Percentiles rank a stretch among this genome's conserved stretches.
phyloP scores from a whole-genome alignment of 371 early-diverging fungal species.

The Mucor circinelloides region DNA sequence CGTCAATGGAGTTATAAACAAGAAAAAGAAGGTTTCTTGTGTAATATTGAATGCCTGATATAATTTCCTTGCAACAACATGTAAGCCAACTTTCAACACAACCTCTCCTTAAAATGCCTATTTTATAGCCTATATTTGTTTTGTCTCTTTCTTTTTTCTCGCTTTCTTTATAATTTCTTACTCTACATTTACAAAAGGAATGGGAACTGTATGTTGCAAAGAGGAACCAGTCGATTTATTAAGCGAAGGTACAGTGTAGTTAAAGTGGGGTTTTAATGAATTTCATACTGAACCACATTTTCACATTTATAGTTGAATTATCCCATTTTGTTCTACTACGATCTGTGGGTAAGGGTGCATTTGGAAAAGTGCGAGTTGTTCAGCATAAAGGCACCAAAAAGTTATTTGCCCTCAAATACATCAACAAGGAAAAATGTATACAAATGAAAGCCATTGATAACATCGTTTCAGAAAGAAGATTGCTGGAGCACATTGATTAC shows the following conservation, averaged over 20 bases:
- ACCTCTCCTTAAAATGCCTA: neutral
- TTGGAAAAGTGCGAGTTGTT: slow-evolving; percentile 85
- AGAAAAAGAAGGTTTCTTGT: neutral
- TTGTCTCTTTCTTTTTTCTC: neutral
- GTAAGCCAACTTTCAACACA: slow-evolving; percentile 1
- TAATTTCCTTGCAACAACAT: neutral
- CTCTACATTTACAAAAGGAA: neutral
- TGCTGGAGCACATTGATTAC: slow-evolving; percentile 55
- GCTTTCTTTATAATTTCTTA: neutral
- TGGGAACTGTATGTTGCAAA: slow-evolving; percentile 48
- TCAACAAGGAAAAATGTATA: slow-evolving; percentile 61
- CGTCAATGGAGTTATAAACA: neutral
- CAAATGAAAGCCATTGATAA: slow-evolving; percentile 58
- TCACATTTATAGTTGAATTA: slow-evolving; percentile 40
- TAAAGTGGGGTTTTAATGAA: neutral
- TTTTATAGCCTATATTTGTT: neutral
- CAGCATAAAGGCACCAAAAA: slow-evolving; percentile 75
- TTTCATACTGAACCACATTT: neutral
- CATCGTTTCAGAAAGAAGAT: slow-evolving; percentile 58
- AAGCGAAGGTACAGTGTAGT: slow-evolving; percentile 36
- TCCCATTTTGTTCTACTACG: slow-evolving; percentile 70
- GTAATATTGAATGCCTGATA: neutral
- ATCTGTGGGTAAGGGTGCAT: slow-evolving; percentile 75
- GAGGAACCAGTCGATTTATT: slow-evolving; percentile 42
- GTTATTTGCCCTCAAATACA: slow-evolving; percentile 66